Conservation (phyloP, 2,329 filamentous ascomycete genomes). For the Claviceps arundinis region DNA sequence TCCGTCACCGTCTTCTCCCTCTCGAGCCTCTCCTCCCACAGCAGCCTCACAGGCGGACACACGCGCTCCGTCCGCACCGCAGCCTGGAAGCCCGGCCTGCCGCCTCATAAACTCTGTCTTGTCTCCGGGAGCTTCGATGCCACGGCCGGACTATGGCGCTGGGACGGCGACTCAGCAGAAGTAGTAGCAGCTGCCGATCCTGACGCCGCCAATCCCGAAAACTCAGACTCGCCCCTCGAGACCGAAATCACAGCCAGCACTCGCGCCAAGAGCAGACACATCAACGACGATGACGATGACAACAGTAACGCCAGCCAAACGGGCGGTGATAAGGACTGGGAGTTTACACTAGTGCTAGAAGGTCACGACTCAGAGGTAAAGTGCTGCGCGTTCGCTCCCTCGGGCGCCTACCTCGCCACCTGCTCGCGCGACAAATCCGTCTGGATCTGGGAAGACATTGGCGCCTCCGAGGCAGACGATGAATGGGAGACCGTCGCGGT, state of each 20-base stretch:
- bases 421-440: constrained; percentile 88
- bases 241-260: background rate
- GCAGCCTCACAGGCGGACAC: constrained; percentile 73
- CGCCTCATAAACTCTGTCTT: constrained; percentile 54
- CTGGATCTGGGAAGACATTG: constrained; percentile 97
- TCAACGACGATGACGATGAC: background rate
- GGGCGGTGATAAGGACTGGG: constrained; percentile 61
- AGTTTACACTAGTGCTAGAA: constrained; percentile 82
- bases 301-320: constrained; percentile 2
- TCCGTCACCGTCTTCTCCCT: constrained; percentile 84
- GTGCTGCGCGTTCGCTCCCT: constrained; percentile 59
- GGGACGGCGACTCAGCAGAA: constrained; percentile 34
- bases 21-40: constrained; percentile 64
- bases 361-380: constrained; percentile 94
- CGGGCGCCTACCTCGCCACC: constrained; percentile 70
- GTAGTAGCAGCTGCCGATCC: background rate
- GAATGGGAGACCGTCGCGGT: constrained; percentile 97
- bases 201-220: no score
- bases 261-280: background rate
- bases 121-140: constrained; percentile 92
- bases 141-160: constrained; percentile 74
- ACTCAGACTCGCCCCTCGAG: constrained; percentile 12
- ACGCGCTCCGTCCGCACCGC: constrained; percentile 75
- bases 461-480: constrained; percentile 60
- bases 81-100: constrained; percentile 71